Evolutionary conservation across 345 rosid species (phyloP), one percentile per base, ranked within the genome.

Genomic region (Leavenworthia alabamica): DNA sequence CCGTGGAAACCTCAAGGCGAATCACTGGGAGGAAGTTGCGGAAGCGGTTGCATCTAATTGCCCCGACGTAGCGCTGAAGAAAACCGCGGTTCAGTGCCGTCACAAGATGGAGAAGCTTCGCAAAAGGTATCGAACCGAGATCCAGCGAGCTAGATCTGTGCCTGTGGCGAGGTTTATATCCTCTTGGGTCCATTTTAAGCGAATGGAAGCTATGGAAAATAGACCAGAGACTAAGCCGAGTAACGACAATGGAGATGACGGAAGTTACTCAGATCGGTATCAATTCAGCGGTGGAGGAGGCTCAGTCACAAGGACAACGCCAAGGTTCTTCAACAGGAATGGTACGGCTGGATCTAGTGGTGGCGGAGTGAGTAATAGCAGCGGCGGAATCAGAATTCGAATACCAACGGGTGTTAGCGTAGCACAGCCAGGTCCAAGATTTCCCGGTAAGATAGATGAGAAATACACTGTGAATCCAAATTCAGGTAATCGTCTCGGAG

Each of bases 41-140:
- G 90, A 84, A 36, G 69, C 79, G 2, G 89, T 91, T 3, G 70
- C 75, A 1, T 67, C 29, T 8, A 75, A 78, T 14, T 91, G 96
- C 22, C 95, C 96, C 13, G 62, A 71, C 6, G 90, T 80, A 7
- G 64, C 82, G 7, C 89, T 80, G 31, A 66, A 81, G 37, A 91
- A 91, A 73, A 91, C 89, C 0, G 84, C 93, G 28, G 87, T 91
- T 42, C 98, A 91, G 81, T 91, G 98, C 64, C 86, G 96, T 2
- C 98, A 91, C 68, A 91, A 91, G 86, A 91, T 91, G 98, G 98
- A 91, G 87, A 91, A 91, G 76, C 90, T 91, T 2, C 81, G 98
- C 10, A 83, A 91, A 59, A 82, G 96, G 42, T 89, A 91, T 45
- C 82, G 96, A 0, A 80, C 95, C 1, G 95, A 91, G 89, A 84